Evolutionary conservation across 2,329 filamentous ascomycete species (phyloP), one percentile per base, ranked within the genome.

Genomic region (Fusarium gaditjirri): DNA sequence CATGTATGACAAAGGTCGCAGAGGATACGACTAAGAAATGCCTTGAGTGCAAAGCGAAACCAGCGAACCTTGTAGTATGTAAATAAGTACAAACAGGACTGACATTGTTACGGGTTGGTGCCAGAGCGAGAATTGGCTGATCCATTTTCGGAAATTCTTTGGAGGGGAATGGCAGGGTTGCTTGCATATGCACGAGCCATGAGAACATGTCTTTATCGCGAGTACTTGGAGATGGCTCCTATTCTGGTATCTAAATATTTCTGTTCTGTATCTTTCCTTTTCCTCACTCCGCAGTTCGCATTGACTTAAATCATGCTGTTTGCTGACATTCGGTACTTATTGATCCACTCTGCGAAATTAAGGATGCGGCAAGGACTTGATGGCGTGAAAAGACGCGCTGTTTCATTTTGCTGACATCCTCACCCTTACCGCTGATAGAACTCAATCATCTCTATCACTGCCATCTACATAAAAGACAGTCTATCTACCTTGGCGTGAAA

Each of bases 1-100:
- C 72, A 75, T 14, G 47, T 53, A 36, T 69, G 49, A 3, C 55
- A 57, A 66, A 76, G 75, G 42, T 76, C 71, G 43, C 29, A 23
- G 11, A 77, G 52, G 0, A 76, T 17, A 8, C 42, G 46, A 8
- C 66, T 67, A 19, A 74, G 35, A 21, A 75, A 73, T 42, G 65
- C 21, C n/a, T n/a, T n/a, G n/a, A n/a, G n/a, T n/a, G n/a, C n/a
- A n/a, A n/a, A n/a, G n/a, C n/a, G n/a, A n/a, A n/a, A n/a, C n/a
- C n/a, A n/a, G n/a, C n/a, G n/a, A n/a, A n/a, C 27, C 27, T 29
- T 29, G 8, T 10, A 21, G 1, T 5, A 57, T 6, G 2, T 49
- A 38, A 1, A 57, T 6, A 7, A 57, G 25, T 10, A 49, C 33
- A 2, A 31, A 36, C 4, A 49, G 2, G 3, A 21, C 7, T 11